Conservation (phyloP, 371 early-diverging fungal species). For the Mortierella sp. region DNA sequence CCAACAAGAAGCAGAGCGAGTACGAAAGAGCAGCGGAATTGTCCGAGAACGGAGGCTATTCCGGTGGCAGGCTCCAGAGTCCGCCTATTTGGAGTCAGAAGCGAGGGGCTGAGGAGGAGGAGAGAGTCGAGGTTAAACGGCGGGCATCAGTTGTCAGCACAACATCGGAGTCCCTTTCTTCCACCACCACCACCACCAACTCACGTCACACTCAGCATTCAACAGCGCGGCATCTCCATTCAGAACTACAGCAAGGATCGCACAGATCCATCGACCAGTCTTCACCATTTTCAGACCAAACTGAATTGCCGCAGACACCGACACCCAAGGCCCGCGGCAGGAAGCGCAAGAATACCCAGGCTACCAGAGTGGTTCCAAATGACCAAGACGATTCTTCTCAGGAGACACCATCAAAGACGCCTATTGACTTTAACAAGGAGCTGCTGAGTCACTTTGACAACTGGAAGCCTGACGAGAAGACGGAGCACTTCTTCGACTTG, state of each 20-base stretch:
- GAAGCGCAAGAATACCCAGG: conserved; percentile 31
- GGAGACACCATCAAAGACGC: background rate
- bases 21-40: conserved; percentile 12
- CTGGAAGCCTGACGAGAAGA: conserved; percentile 43
- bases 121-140: conserved; percentile 6
- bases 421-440: conserved; percentile 35
- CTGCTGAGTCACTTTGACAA: conserved; percentile 41
- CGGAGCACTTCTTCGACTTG: conserved; percentile 42
- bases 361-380: background rate
- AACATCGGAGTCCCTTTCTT: background rate
- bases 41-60: conserved; percentile 4
- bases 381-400: background rate
- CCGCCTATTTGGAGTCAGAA: conserved; percentile 34
- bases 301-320: background rate
- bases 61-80: conserved; percentile 8
- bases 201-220: conserved; percentile 16
- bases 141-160: background rate
- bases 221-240: background rate
- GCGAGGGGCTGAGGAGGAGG: conserved; percentile 17
- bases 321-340: conserved; percentile 17
- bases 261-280: background rate
- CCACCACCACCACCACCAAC: background rate
- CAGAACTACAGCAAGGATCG: background rate
- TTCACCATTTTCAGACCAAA: conserved; percentile 6
- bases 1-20: conserved; percentile 28